Evolutionary conservation across 2,329 filamentous ascomycete genomes (phyloP), one percentile per base, ranked within the genome.

Genomic region (Bipolaris zeicola): DNA sequence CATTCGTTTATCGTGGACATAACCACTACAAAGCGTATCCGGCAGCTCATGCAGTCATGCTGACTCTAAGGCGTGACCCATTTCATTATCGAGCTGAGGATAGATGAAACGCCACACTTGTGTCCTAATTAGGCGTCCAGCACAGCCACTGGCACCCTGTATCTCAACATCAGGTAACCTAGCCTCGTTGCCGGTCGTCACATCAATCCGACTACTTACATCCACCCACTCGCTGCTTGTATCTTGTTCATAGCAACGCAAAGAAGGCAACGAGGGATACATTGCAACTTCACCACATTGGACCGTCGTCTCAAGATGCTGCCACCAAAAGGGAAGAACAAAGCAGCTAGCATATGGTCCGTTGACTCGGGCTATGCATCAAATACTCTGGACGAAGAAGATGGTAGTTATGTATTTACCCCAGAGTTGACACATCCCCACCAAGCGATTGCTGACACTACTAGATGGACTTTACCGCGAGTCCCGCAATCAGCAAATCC

Each of bases 361-460:
- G 55, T 70, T 24, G 72, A 75, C 52, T 75, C 72, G n/a, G 71
- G 73, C 6, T 75, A 75, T 60, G 66, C 55, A 14, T 66, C 69
- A 5, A 64, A 60, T 28, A 57, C 57, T 6, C 45, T 64, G 20
- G 50, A 57, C 14, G 64, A 67, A 20, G 66, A 67, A 6, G 64
- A 62, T 4, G 34, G 46, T 20, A 39, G 45, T n/a, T 33, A 60
- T 31, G 55, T 54, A 54, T 45, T 13, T 52, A 20, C 45, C 6
- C 14, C 28, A 31, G 31, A 33, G 13, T 11, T 22, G 13, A 36
- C 7, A 22, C n/a, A 36, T 28, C 14, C 5, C 6, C 7, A 33
- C 11, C 11, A 18, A 18, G 42, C 55, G 63, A 14, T 66, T 48
- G 31, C 13, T 33, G 34, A 39, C 31, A 7, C 3, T 11, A 20